phyloP scores from a whole-genome alignment of 306 rosid genomes.

The Pyrus communis region DNA sequence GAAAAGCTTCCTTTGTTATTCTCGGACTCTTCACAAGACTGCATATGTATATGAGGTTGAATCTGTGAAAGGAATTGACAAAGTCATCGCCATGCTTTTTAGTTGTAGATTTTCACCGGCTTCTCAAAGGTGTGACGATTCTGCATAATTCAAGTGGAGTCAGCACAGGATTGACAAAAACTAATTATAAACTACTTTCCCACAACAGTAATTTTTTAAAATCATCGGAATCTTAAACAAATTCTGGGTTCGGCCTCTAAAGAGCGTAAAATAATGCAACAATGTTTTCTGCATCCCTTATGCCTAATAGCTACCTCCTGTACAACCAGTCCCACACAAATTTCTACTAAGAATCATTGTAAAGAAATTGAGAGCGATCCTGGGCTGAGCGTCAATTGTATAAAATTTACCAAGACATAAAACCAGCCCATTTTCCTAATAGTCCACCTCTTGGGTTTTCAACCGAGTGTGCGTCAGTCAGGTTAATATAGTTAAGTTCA shows the following conservation, averaged over 20 bases:
- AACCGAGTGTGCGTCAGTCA: too few species aligned
- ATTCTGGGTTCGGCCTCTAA: not conserved
- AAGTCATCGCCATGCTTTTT: slow-evolving; percentile 12
- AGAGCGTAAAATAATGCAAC: not conserved
- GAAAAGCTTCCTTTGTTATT: not conserved
- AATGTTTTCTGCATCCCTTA: not conserved
- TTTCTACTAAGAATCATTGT: not conserved
- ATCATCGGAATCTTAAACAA: not conserved
- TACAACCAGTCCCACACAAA: not conserved
- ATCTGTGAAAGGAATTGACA: slow-evolving; percentile 2
- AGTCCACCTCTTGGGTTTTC: too few species aligned
- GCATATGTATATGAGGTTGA: not conserved
- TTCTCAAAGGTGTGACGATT: slow-evolving; percentile 71
- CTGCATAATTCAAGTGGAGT: slow-evolving; percentile 37
- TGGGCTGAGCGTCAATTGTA: not conserved
- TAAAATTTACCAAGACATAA: too few species aligned
- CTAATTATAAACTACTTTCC: not conserved
- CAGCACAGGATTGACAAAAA: not conserved
- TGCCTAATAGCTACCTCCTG: not conserved
- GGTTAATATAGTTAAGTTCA: too few species aligned
- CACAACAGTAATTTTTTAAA: not conserved
- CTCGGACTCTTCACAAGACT: not conserved
- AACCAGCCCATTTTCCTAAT: too few species aligned
- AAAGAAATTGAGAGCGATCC: not conserved
- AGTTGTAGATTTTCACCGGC: slow-evolving; percentile 73